These are phyloP conservation scores for Antitrichia curtipendula DNA, from an alignment of 225 moss, liverwort and hornwort species.

Conservation along the genomic window DNA sequence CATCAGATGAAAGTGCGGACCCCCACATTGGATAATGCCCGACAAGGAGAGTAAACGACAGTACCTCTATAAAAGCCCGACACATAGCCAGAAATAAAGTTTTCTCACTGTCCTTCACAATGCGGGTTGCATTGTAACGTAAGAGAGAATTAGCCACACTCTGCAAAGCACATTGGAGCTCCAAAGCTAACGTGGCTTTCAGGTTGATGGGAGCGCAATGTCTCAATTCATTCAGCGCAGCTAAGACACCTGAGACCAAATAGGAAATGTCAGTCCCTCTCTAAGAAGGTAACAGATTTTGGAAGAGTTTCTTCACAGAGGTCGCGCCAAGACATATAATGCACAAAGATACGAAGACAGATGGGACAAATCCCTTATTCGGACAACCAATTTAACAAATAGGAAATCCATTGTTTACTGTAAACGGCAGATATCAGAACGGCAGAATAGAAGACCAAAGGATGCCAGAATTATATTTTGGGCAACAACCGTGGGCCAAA, in stretches of 20 bases:
- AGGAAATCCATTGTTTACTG: background rate
- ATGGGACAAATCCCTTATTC: background rate
- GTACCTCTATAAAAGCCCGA: conserved; percentile 93
- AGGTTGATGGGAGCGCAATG: conserved; percentile 92
- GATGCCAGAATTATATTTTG: background rate
- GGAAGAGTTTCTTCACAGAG: background rate
- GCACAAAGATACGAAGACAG: background rate
- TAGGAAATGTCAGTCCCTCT: background rate
- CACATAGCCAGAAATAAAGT: conserved; percentile 84
- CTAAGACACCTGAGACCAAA: conserved; percentile 64
- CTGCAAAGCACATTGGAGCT: conserved; percentile 69
- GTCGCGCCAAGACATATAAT: background rate
- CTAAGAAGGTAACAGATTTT: background rate
- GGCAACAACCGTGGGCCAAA: background rate
- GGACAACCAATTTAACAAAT: background rate
- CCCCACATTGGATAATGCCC: background rate
- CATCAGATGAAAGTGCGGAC: background rate
- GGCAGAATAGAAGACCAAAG: background rate
- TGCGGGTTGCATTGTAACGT: conserved; percentile 86
- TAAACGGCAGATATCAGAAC: background rate
- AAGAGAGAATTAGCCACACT: conserved; percentile 79
- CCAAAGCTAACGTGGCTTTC: conserved; percentile 61
- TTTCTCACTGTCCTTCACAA: conserved; percentile 80
- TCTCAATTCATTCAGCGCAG: conserved; percentile 86
- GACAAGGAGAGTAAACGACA: background rate